Evolutionary conservation across 116 monocot genomes (phyloP).

Genomic region (Trichopus zeylanicus): DNA sequence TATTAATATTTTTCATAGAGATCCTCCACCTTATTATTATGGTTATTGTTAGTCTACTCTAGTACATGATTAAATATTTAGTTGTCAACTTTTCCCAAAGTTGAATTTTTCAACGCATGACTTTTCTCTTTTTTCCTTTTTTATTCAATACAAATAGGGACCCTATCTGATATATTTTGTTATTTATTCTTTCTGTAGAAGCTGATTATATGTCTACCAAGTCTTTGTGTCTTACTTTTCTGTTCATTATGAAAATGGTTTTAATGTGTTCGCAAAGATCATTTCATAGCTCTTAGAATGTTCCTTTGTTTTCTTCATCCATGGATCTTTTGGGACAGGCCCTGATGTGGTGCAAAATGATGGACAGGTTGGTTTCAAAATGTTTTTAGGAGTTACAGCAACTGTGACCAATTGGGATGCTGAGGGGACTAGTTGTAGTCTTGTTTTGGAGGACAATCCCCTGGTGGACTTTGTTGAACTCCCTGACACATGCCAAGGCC

Average conservation of each 20-base stretch:
- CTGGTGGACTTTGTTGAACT: slow-evolving; percentile 99
- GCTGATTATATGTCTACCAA: not conserved
- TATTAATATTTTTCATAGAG: no score
- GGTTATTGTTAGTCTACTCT: no score
- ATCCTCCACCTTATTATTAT: no score
- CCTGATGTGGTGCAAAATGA: not conserved
- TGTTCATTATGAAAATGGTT: not conserved
- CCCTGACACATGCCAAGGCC: slow-evolving; percentile 94
- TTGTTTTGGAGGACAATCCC: slow-evolving; percentile 90
- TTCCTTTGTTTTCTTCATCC: not conserved
- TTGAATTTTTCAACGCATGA: no score
- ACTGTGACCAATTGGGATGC: slow-evolving; percentile 86
- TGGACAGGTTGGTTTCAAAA: slow-evolving; percentile 93
- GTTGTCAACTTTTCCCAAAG: no score
- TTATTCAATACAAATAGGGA: not conserved
- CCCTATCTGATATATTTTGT: not conserved
- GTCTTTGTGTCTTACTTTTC: not conserved
- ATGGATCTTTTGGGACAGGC: not conserved
- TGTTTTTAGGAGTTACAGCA: slow-evolving; percentile 94
- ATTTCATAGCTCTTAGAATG: not conserved
- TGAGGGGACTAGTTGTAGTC: slow-evolving; percentile 90
- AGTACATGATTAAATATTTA: no score
- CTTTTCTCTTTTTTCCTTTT: no score
- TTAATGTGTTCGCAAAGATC: not conserved
- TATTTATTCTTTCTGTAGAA: not conserved